Conservation (phyloP, 83 land plant genomes). For the Picea mariana region DNA sequence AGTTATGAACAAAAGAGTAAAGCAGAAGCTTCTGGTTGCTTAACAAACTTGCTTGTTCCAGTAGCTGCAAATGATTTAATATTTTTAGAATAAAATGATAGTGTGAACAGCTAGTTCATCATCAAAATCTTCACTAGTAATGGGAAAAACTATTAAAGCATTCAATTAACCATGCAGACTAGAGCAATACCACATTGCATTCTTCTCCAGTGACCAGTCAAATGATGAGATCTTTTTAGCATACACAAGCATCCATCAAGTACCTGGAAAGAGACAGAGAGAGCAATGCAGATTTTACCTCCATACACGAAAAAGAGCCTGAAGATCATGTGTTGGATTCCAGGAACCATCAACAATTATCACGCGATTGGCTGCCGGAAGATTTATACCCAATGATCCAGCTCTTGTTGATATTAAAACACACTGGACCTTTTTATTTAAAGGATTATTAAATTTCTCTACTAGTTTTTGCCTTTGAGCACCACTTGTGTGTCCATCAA, state of each 20-base stretch:
- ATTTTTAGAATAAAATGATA: no score
- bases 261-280: background rate
- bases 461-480: slow-evolving; percentile 77
- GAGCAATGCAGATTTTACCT: slow-evolving; percentile 46
- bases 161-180: background rate
- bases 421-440: slow-evolving; percentile 80
- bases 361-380: slow-evolving; percentile 97
- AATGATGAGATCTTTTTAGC: background rate
- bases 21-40: background rate
- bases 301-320: slow-evolving; percentile 98
- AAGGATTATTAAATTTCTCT: slow-evolving; percentile 83
- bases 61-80: no score
- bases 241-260: background rate
- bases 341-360: slow-evolving; percentile 98
- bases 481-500: slow-evolving; percentile 89
- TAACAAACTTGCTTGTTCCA: background rate
- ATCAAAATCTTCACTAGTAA: no score
- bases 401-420: slow-evolving; percentile 93
- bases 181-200: background rate
- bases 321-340: slow-evolving; percentile 99
- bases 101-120: no score
- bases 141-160: no score
- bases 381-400: slow-evolving; percentile 95
- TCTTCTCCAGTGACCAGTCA: background rate
- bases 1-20: background rate